Evolutionary conservation across 2,329 filamentous ascomycete genomes (phyloP).

Genomic region (Didymosphaeria variabile): DNA sequence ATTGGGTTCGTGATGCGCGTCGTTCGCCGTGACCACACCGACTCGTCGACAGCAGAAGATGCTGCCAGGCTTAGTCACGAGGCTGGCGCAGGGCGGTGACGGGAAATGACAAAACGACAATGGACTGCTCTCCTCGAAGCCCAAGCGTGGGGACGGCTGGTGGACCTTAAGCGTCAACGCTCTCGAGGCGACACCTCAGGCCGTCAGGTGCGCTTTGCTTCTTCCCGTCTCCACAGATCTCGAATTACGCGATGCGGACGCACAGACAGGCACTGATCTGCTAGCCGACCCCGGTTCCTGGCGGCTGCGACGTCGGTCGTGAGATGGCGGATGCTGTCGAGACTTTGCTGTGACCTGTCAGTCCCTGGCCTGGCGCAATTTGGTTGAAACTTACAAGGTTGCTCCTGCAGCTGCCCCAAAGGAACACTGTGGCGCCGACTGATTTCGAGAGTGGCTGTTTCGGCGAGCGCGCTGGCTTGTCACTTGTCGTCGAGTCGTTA

Average conservation of each 20-base stretch:
- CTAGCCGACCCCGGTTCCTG: constrained; percentile 35
- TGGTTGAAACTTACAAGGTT: constrained; percentile 48
- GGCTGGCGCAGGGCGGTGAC: constrained; percentile 16
- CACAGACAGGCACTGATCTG: constrained; percentile 44
- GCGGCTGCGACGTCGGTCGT: constrained; percentile 43
- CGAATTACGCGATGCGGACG: constrained; percentile 35
- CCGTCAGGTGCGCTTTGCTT: constrained; percentile 47
- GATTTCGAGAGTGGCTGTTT: constrained; percentile 45
- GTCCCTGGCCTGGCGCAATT: constrained; percentile 41
- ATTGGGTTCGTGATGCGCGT: constrained; percentile 27
- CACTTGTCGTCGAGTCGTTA: constrained; percentile 40
- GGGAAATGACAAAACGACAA: background rate
- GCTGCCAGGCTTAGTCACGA: constrained; percentile 21
- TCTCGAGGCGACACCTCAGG: constrained; percentile 37
- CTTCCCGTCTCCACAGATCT: constrained; percentile 51
- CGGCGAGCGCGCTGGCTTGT: constrained; percentile 40
- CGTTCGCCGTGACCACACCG: constrained; percentile 26
- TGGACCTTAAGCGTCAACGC: constrained; percentile 40
- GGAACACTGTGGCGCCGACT: constrained; percentile 45
- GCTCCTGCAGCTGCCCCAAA: constrained; percentile 45
- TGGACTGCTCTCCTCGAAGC: background rate
- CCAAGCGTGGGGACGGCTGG: constrained; percentile 9
- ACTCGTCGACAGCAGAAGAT: constrained; percentile 21
- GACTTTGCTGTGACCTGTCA: constrained; percentile 46
- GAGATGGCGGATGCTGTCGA: constrained; percentile 32